Evolutionary conservation across 2,329 filamentous ascomycete species (phyloP).

Genomic region (Fusarium falciforme): DNA sequence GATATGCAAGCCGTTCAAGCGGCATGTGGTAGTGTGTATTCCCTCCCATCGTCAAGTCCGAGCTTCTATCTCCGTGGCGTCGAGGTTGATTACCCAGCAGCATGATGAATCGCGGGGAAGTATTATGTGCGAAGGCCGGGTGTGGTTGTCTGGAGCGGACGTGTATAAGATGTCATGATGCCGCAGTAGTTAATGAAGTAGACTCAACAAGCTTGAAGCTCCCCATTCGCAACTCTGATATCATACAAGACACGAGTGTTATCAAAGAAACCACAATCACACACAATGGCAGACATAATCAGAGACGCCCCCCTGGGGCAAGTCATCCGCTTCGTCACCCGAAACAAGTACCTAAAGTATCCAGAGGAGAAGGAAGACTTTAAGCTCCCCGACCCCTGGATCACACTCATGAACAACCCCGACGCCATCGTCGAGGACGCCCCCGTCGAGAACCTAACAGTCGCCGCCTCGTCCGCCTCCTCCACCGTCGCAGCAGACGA

Average conservation of each 20-base stretch:
- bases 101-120: neutral
- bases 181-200: neutral
- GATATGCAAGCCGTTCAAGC: neutral
- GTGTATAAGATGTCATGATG: conserved; percentile 32
- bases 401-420: conserved; percentile 49
- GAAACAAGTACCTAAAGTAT: conserved; percentile 65
- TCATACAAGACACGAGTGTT: neutral
- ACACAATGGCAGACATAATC: conserved; percentile 51
- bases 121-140: neutral
- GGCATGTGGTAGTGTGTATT: neutral
- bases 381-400: conserved; percentile 57
- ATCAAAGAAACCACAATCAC: neutral
- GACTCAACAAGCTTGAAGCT: conserved; percentile 13
- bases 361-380: conserved; percentile 70
- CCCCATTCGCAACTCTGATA: neutral
- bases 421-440: conserved; percentile 31
- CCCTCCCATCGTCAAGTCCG: neutral
- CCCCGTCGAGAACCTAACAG: conserved; percentile 18
- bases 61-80: neutral
- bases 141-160: neutral
- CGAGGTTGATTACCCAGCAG: conserved; percentile 19
- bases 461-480: conserved; percentile 37
- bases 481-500: conserved; percentile 35
- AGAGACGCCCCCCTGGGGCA: conserved; percentile 70
- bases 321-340: conserved; percentile 64